A percentile compares a stretch with the other conserved stretches of the same genome.
Evolutionary conservation across 345 rosid genomes (phyloP).

Genomic region (Tarenaya hassleriana): DNA sequence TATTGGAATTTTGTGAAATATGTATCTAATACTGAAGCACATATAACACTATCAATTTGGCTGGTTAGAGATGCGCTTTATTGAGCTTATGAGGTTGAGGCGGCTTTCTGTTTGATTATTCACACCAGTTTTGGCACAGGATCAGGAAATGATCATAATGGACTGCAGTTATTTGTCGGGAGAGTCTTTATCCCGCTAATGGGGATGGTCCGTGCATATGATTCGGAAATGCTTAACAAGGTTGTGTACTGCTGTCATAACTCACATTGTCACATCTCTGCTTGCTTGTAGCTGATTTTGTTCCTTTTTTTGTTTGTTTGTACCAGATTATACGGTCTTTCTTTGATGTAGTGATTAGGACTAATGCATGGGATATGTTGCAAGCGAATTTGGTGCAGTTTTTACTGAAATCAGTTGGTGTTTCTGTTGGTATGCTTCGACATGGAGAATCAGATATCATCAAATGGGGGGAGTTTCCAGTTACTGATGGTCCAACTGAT

Average conservation of each 20-base stretch:
- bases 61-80: neutral
- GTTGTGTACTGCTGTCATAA: constrained; percentile 29
- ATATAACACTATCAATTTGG: too few relatives aligned
- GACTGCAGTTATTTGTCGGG: constrained; percentile 53
- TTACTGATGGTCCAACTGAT: constrained; percentile 26
- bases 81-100: constrained; percentile 14
- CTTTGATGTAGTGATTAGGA: constrained; percentile 51
- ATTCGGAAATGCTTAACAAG: constrained; percentile 64
- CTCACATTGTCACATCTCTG: constrained; percentile 7
- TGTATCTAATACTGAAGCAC: too few relatives aligned
- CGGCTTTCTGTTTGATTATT: constrained; percentile 16
- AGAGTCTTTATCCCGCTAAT: constrained; percentile 59
- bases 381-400: constrained; percentile 67
- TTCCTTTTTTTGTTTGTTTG: constrained; percentile 24
- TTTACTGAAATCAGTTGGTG: constrained; percentile 52
- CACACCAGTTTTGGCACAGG: constrained; percentile 26
- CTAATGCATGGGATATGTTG: constrained; percentile 50
- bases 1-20: neutral
- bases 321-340: constrained; percentile 55
- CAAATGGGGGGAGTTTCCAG: constrained; percentile 33
- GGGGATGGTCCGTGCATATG: constrained; percentile 54
- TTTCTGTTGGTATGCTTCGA: constrained; percentile 43
- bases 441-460: constrained; percentile 40
- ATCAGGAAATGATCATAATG: constrained; percentile 37
- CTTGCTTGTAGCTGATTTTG: constrained; percentile 18